Base-by-base conservation (phyloP, 2,329 filamentous ascomycete genomes). In the Nemania bipapillata region DNA sequence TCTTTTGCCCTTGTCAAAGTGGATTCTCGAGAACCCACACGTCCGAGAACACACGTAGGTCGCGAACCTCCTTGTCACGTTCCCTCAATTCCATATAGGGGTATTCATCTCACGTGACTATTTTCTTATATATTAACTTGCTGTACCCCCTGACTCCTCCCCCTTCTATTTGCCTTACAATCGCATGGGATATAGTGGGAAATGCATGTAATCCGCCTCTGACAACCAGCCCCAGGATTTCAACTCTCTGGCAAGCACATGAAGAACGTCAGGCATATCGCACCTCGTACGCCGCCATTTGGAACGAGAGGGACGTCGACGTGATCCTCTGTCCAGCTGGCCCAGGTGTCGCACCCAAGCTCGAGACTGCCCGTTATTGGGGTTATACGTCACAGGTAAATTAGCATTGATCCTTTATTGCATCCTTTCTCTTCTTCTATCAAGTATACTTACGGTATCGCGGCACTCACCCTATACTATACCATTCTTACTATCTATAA, bases 251-350 rank as follows among this genome's bases (percentile, higher is more conserved):
- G 82, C 63, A 79, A 47, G 80, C 83, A 28, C 80, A 79, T 26
- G 64, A 59, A 0, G 75, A 77, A 26, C 80, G 84, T 8, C 82
- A 86, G 9, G 73, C 70, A 2, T 84, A 83, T 64, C 79, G 81
- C 3, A 65, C 72, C 1, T 65, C 75, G 7, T 84, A 83, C 68
- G 75, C 79, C 2, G 68, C 76, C 1, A 76, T 78, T 8, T 84
- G 82, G 80, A 79, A 80, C 32, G 73, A 77, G 49, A 82, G 80
- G 3, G 78, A 77, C 50, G 83, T 90, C 8, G 90, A 92, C 76
- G 86, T 89, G 0, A 85, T 92, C 37, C 80, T 92, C 0, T 89
- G 86, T 63, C 90, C 89, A 0, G 85, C 83, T 0, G 86, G 85
- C 0, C 86, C 87, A 1, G 69, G 74, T 49, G 74, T 74, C 11